Base-by-base conservation (phyloP, 108 stramenopile genomes). In the Discostella stelligeroides region DNA sequence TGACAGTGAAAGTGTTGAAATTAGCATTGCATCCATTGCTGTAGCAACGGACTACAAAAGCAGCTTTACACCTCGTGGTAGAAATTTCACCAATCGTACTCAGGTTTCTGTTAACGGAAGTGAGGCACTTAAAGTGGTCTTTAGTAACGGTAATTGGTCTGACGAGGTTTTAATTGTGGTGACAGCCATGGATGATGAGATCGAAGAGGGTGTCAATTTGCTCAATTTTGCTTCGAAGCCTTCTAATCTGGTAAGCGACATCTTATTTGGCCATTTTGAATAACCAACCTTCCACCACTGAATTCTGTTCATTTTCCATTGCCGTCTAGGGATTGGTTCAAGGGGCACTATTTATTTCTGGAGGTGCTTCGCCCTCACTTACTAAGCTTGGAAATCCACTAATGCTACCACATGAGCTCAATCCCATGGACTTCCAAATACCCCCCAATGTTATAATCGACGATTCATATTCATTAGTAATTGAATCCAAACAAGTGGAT, bases 221-320 rank as follows among this genome's bases (percentile, higher is more conserved):
- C 48, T 80, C 7, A 53, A 63, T 43, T 80, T 80, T 45, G 63
- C 79, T 15, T 73, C 72, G n/a, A 72, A 80, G 68, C 79, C 79
- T 28, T 74, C 79, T 18, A 50, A 70, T 72, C 46, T 79, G 38
- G 60, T 49, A 51, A 51, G 49, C 10, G 37, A 17, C 0, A 40
- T 39, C 40, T 60, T 1, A 24, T n/a, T n/a, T n/a, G n/a, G n/a
- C n/a, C n/a, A n/a, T n/a, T n/a, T n/a, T n/a, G n/a, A n/a, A n/a
- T n/a, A n/a, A n/a, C n/a, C n/a, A n/a, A n/a, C n/a, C n/a, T n/a
- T n/a, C 51, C 4, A 23, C 23, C 27, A 27, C 51, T 53, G n/a
- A n/a, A n/a, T n/a, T n/a, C n/a, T n/a, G n/a, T n/a, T 27, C 24
- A 23, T 27, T 27, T 1, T 24, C 21, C 14, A 0, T 2, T 0